phyloP scores from a whole-genome alignment of 2,329 filamentous ascomycete species.

The Emericellopsis cladophorae region DNA sequence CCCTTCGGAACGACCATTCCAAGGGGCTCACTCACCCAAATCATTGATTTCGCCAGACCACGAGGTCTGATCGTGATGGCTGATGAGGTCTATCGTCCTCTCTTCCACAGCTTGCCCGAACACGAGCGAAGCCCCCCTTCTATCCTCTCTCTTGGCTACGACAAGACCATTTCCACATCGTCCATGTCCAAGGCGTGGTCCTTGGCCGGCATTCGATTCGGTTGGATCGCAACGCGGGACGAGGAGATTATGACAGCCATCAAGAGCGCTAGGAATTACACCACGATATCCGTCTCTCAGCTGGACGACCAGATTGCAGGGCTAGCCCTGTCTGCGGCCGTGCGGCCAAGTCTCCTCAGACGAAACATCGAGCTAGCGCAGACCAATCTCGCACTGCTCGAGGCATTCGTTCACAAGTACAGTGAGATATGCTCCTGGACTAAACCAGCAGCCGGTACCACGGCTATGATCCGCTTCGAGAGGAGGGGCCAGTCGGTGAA shows the following conservation, averaged over 20 bases:
- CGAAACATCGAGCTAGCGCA: conserved; percentile 50
- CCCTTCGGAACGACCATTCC: conserved; percentile 64
- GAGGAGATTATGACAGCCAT: conserved; percentile 48
- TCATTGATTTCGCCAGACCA: conserved; percentile 51
- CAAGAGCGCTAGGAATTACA: conserved; percentile 62
- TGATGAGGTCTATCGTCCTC: conserved; percentile 74
- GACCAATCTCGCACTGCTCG: conserved; percentile 53
- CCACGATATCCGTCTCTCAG: conserved; percentile 74
- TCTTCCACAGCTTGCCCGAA: conserved; percentile 55
- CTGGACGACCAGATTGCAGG: conserved; percentile 69
- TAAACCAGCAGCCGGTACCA: conserved; percentile 67
- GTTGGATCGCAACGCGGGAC: conserved; percentile 67
- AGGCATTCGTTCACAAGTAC: conserved; percentile 53
- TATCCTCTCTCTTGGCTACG: conserved; percentile 58
- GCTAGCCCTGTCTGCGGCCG: conserved; percentile 50
- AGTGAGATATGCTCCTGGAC: conserved; percentile 54
- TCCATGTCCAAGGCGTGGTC: conserved; percentile 81
- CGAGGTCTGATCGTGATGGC: conserved; percentile 55
- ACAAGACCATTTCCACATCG: conserved; percentile 58
- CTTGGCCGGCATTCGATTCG: conserved; percentile 67
- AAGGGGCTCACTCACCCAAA: conserved; percentile 41
- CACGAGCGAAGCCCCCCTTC: conserved; percentile 40
- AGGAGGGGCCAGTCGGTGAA: conserved; percentile 50
- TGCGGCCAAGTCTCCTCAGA: conserved; percentile 27
- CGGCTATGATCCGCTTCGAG: conserved; percentile 61